Evolutionary conservation across 75 land plant species (phyloP), one percentile per base, ranked within the genome.

Genomic region (Pinus albicaulis): DNA sequence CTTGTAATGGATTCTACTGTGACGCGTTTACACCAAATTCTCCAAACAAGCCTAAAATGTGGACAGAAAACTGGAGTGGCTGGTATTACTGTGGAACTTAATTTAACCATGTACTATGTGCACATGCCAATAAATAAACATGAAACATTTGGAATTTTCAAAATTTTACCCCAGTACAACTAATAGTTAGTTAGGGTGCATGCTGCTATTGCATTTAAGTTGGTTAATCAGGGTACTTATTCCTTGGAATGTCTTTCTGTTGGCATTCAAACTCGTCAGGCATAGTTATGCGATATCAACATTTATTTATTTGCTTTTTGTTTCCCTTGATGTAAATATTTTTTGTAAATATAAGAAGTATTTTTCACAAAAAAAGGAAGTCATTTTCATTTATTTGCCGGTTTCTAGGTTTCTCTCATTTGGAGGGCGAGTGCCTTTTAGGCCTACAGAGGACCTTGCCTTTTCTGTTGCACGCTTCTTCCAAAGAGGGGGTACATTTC

Each of bases 31-130:
- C 73, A 34, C 92, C 93, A 44, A 91, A 91, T 55, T 77, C 84
- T 72, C 56, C 70, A 53, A 79, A 63, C 4, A 91, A 89, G 79
- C 93, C 93, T 13, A 84, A 73, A 44, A 87, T 91, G 83, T 91
- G 93, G 93, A 91, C 93, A 26, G 93, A 91, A 72, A 90, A 91
- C 63, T 91, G 93, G 93, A 91, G 77, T 74, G 93, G 93, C 74
- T 91, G 93, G 93, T 91, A 86, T 55, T 22, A 55, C 22, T 48
- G 34, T 68, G 3, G 48, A 41, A 68, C 19, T 57, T 62, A 13
- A 61, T 61, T 61, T 61, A 22, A 17, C 25, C 25, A 19, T 26
- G n/a, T 25, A 73, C 25, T 73, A 53, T 73, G 11, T 13, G 74
- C 4, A 48, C 53, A 48, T 48, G 53, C 12, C 53, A 48, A 3